These are phyloP conservation scores for Vitis rotundifolia DNA, from an alignment of 164 flowering plant species.

Conservation along the genomic window DNA sequence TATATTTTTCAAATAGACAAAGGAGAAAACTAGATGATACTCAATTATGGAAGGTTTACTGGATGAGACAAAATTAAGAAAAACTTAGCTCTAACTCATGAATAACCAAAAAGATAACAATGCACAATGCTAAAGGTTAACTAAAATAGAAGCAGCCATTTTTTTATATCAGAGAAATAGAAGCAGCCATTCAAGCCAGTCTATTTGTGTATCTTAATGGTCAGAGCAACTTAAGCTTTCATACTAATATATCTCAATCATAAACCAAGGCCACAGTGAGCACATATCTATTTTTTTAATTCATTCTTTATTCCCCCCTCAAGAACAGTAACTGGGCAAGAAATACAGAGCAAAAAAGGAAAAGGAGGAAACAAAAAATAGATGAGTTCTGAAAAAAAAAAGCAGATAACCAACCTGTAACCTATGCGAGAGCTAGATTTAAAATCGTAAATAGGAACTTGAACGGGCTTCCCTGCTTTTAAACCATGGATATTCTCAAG, in stretches of 20 bases:
- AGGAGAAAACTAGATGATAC: no score
- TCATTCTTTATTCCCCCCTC: neutral
- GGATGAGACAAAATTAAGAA: no score
- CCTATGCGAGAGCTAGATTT: slow-evolving; percentile 87
- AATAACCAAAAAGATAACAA: neutral
- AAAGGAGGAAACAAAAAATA: neutral
- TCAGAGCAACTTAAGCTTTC: neutral
- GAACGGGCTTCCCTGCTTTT: slow-evolving; percentile 75
- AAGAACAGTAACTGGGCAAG: neutral
- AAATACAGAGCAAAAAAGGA: no score
- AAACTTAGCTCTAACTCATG: neutral
- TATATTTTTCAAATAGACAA: no score
- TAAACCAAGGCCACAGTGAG: neutral
- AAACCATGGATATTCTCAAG: slow-evolving; percentile 80
- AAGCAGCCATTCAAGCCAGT: neutral
- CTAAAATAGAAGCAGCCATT: neutral
- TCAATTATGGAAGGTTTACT: no score
- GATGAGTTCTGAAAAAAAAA: neutral
- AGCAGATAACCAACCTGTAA: slow-evolving; percentile 61
- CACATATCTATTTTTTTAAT: neutral
- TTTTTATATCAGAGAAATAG: no score
- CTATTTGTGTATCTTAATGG: neutral
- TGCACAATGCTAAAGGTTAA: neutral
- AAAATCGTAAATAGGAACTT: slow-evolving; percentile 96
- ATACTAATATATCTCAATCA: neutral